phyloP scores from a whole-genome alignment of 23 red algal genomes.

The Gracilaria gracilis region DNA sequence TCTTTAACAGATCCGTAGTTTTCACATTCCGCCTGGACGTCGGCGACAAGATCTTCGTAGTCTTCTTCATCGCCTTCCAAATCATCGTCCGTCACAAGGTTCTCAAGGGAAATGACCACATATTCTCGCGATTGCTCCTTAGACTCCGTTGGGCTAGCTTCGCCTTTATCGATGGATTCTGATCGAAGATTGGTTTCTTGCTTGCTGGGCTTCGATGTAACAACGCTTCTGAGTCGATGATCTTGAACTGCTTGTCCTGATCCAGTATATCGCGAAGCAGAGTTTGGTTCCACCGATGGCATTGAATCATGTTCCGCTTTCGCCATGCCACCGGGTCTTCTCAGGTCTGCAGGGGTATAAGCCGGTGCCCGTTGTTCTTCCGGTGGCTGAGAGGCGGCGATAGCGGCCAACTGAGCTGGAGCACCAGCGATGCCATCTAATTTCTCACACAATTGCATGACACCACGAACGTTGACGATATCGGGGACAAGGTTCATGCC shows the following conservation, averaged over 20 bases:
- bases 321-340: neutral
- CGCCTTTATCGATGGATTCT: neutral
- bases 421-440: slow-evolving; percentile 50
- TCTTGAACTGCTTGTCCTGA: neutral
- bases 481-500: slow-evolving; percentile 47
- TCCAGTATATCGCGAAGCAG: neutral
- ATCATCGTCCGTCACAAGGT: slow-evolving; percentile 75
- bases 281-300: neutral
- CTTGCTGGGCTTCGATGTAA: neutral
- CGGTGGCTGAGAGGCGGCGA: slow-evolving; percentile 27
- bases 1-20: slow-evolving; percentile 61
- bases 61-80: slow-evolving; percentile 58
- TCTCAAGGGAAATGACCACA: slow-evolving; percentile 45
- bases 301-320: neutral
- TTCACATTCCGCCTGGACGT: slow-evolving; percentile 58
- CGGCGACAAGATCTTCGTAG: slow-evolving; percentile 67
- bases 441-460: slow-evolving; percentile 51
- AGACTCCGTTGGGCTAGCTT: neutral
- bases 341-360: neutral
- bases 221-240: neutral
- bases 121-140: neutral
- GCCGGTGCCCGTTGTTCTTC: neutral
- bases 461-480: slow-evolving; percentile 31
- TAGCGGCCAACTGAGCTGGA: slow-evolving; percentile 49
- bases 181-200: neutral